A percentile compares a stretch with the other conserved stretches of the same genome.
phyloP scores from a whole-genome alignment of 2,329 filamentous ascomycete species.

The Cladophialophora immunda region DNA sequence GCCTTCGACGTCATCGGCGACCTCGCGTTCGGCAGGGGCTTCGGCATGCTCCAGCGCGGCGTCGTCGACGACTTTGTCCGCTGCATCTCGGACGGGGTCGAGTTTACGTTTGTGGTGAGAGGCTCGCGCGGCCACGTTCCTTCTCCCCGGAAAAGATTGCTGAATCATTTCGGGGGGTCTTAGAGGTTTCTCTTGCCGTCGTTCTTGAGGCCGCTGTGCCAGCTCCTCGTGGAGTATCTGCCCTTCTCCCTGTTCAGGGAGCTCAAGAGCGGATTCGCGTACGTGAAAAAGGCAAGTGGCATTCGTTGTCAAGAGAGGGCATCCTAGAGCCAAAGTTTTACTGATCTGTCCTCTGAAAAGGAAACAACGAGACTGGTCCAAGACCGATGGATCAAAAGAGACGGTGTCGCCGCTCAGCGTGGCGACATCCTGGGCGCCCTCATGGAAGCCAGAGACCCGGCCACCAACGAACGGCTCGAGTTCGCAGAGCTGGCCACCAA shows the following conservation, averaged over 20 bases:
- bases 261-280: not conserved
- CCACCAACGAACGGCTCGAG: not conserved
- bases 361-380: not conserved
- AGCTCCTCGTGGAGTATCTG: not conserved
- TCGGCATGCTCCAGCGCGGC: not conserved
- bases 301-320: too few relatives aligned
- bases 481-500: not conserved
- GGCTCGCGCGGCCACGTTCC: not conserved
- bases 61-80: not conserved
- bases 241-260: not conserved
- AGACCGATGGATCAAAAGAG: not conserved
- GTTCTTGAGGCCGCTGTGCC: not conserved
- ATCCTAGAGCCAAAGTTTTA: too few relatives aligned
- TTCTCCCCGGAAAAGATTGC: not conserved
- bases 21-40: not conserved
- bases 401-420: not conserved
- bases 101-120: not conserved
- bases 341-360: not conserved
- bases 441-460: not conserved
- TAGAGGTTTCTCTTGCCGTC: not conserved
- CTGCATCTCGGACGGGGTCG: not conserved
- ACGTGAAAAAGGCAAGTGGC: not conserved
- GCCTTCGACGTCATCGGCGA: not conserved
- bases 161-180: not conserved
- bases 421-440: not conserved